These are phyloP conservation scores for Smittium culicis DNA, from an alignment of 371 early-diverging fungal species.

Conservation along the genomic window DNA sequence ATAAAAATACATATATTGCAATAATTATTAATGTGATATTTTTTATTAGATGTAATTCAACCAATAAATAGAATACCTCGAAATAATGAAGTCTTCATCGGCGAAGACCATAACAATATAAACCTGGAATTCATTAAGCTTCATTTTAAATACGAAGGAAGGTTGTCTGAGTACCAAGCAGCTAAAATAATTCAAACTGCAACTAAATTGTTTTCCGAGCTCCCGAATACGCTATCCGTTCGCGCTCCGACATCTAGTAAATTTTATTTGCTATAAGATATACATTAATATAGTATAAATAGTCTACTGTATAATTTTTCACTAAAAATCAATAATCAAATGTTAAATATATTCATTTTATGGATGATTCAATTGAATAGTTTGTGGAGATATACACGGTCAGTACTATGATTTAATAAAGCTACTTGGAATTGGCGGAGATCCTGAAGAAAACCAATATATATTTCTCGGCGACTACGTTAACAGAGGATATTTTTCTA, in stretches of 20 bases:
- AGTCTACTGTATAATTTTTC: neutral
- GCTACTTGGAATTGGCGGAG: conserved; percentile 92
- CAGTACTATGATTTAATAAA: conserved; percentile 98
- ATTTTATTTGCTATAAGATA: conserved; percentile 13
- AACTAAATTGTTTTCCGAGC: conserved; percentile 54
- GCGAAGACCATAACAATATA: conserved; percentile 44
- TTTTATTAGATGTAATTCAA: conserved; percentile 32
- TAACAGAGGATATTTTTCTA: conserved; percentile 89
- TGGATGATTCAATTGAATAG: neutral
- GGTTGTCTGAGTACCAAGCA: conserved; percentile 83
- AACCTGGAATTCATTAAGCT: conserved; percentile 65
- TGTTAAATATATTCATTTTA: conserved; percentile 30
- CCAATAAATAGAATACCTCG: conserved; percentile 38
- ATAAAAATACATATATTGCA: neutral
- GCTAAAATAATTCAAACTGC: conserved; percentile 60
- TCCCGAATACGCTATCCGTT: conserved; percentile 71
- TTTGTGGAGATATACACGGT: conserved; percentile 98
- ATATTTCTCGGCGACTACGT: conserved; percentile 97
- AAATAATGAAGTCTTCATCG: conserved; percentile 46
- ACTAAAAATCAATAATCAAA: conserved; percentile 43
- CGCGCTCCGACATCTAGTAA: conserved; percentile 74
- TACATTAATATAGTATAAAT: neutral
- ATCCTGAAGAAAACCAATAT: conserved; percentile 72
- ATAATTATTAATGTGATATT: neutral
- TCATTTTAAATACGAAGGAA: conserved; percentile 81